Conservation (phyloP, 768 basidiomycete species). For the Tylopilus felleus region DNA sequence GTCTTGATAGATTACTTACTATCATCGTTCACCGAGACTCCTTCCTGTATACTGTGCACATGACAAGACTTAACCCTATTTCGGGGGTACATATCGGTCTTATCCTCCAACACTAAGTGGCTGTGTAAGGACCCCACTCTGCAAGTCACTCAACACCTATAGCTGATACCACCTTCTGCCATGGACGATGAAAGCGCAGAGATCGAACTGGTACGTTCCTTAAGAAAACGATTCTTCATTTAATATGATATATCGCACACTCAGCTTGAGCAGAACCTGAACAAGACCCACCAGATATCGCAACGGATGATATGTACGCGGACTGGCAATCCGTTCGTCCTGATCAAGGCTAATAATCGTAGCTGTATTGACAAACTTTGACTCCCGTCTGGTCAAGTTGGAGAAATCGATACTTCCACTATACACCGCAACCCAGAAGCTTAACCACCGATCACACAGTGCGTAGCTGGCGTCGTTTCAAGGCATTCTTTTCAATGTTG, state of each 20-base stretch:
- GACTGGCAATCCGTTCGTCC: background rate
- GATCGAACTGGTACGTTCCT: conserved; percentile 19
- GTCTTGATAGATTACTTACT: no score
- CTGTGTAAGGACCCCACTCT: background rate
- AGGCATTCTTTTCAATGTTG: background rate
- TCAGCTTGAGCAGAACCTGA: conserved; percentile 83
- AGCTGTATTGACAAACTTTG: conserved; percentile 85
- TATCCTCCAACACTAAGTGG: no score
- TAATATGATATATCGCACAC: background rate
- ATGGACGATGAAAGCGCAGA: conserved; percentile 30
- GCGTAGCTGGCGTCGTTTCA: conserved; percentile 25
- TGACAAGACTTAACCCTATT: no score
- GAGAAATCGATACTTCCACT: conserved; percentile 84
- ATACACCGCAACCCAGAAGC: conserved; percentile 72
- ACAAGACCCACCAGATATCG: conserved; percentile 82
- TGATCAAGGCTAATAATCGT: conserved; percentile 28
- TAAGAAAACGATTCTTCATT: background rate
- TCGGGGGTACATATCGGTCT: no score
- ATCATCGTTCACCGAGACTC: no score
- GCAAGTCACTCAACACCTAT: no score
- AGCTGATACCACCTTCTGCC: background rate
- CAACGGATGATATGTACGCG: conserved; percentile 79
- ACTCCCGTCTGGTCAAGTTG: conserved; percentile 74
- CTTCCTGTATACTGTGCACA: no score
- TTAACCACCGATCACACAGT: conserved; percentile 74